Base-by-base conservation (phyloP, 139 green algal species). In the Tetraselmis chui region DNA sequence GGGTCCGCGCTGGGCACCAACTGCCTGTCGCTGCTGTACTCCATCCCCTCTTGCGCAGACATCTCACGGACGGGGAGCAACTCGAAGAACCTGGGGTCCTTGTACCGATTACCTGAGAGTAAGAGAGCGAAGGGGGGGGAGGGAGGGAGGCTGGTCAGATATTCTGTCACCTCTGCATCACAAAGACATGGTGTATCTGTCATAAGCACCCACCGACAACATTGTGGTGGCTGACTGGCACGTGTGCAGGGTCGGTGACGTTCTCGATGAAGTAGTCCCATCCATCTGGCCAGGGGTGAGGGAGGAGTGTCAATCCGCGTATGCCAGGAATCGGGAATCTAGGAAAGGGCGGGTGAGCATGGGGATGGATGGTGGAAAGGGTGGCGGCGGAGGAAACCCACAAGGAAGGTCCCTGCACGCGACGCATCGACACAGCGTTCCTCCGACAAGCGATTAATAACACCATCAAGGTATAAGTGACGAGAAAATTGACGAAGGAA, bases 221-320 rank as follows among this genome's bases (percentile, higher is more conserved):
- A 25, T 79, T 79, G 83, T 86, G 83, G 32, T 86, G 83, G 0
- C 45, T 78, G 23, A 85, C 82, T 22, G 1, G 23, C 27, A 85
- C 83, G 32, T 86, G 83, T 2, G 83, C 78, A 5, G 87, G 85
- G 75, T 91, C 87, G 29, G 84, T 86, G n/a, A 85, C 81, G 79
- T 91, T 91, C 83, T 91, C 87, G 1, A 89, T 59, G 76, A 88
- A 88, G 30, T 76, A 85, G 79, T 84, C 84, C 85, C 81, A 85
- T 22, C 81, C 85, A 79, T 88, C n/a, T 85, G n/a, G 80, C 76
- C 25, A 87, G 75, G 82, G n/a, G n/a, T n/a, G n/a, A n/a, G n/a
- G n/a, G n/a, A n/a, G n/a, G n/a, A n/a, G n/a, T n/a, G n/a, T n/a
- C n/a, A n/a, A n/a, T n/a, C n/a, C n/a, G n/a, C n/a, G n/a, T n/a